Percentiles rank a stretch among this genome's conserved stretches.
These are phyloP conservation scores for Butyriboletus loyo DNA, from an alignment of 768 basidiomycete species.

Conservation along the genomic window DNA sequence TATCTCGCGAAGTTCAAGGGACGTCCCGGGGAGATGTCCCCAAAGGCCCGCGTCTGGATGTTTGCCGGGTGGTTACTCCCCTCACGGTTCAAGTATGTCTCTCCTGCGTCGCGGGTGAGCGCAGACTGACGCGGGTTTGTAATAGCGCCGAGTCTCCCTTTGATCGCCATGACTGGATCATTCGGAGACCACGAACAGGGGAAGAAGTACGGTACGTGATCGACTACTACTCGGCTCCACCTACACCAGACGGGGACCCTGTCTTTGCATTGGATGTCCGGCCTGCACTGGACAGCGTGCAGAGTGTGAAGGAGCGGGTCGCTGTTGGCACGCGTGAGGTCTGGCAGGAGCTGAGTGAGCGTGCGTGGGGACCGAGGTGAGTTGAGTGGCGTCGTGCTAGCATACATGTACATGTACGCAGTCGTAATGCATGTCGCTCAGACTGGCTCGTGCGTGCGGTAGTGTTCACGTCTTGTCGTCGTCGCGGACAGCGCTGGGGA, in stretches of 20 bases:
- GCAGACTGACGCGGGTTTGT: slow-evolving; percentile 4
- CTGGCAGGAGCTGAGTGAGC: slow-evolving; percentile 46
- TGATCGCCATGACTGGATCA: slow-evolving; percentile 97
- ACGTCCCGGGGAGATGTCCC: slow-evolving; percentile 88
- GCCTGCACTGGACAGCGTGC: slow-evolving; percentile 85
- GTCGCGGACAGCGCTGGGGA: slow-evolving; percentile 6
- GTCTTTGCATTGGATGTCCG: slow-evolving; percentile 95
- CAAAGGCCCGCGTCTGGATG: slow-evolving; percentile 87
- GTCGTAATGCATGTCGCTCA: slow-evolving; percentile 1
- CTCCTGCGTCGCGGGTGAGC: background rate
- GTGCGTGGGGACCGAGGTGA: slow-evolving; percentile 25
- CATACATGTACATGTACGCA: slow-evolving; percentile 4
- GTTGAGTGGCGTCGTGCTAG: slow-evolving; percentile 8
- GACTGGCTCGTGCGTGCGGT: background rate
- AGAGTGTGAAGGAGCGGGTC: slow-evolving; percentile 73
- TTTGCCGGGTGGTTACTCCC: slow-evolving; percentile 89
- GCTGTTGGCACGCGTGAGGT: slow-evolving; percentile 63
- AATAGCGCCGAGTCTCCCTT: slow-evolving; percentile 89
- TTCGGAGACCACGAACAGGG: slow-evolving; percentile 74
- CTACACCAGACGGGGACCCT: slow-evolving; percentile 86
- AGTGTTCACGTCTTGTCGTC: background rate
- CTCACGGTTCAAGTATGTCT: slow-evolving; percentile 78
- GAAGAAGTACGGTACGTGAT: slow-evolving; percentile 94
- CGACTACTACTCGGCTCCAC: slow-evolving; percentile 95
- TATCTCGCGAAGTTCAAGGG: slow-evolving; percentile 86